Conservation (phyloP, 2,329 filamentous ascomycete genomes). For the Trichoderma koningii region DNA sequence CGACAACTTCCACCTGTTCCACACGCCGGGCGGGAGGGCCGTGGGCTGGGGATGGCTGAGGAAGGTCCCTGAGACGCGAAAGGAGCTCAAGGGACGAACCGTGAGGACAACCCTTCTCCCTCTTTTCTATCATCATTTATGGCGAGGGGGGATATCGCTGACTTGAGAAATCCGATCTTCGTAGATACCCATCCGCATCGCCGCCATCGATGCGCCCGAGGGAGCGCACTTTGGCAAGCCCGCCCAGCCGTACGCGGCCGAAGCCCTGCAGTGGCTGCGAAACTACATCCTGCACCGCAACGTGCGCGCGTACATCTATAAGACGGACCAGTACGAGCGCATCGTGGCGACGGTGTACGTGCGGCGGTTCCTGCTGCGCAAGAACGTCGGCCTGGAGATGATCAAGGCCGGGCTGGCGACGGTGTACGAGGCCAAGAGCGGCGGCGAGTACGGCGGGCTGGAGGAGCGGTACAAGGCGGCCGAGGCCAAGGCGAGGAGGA, state of each 20-base stretch:
- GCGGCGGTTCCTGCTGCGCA: slow-evolving; percentile 66
- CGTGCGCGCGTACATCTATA: slow-evolving; percentile 81
- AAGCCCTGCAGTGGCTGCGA: slow-evolving; percentile 81
- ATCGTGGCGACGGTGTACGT: slow-evolving; percentile 85
- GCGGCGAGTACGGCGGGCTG: slow-evolving; percentile 81
- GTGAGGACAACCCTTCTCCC: slow-evolving; percentile 50
- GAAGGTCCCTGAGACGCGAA: slow-evolving; percentile 67
- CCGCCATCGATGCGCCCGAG: slow-evolving; percentile 92
- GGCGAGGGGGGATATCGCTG: slow-evolving; percentile 23
- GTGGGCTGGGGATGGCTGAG: slow-evolving; percentile 93
- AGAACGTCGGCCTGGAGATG: slow-evolving; percentile 89
- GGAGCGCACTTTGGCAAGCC: slow-evolving; percentile 87
- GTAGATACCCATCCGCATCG: slow-evolving; percentile 84
- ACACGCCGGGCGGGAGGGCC: slow-evolving; percentile 86
- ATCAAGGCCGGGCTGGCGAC: slow-evolving; percentile 81
- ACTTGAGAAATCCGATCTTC: slow-evolving; percentile 14
- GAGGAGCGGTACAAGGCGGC: slow-evolving; percentile 65
- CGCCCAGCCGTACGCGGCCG: slow-evolving; percentile 78
- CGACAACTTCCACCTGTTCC: slow-evolving; percentile 91
- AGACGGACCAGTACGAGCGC: slow-evolving; percentile 87
- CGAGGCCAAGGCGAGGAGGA: slow-evolving; percentile 66
- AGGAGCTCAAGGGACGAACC: slow-evolving; percentile 73
- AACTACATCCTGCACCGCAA: slow-evolving; percentile 69
- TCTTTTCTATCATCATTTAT: not conserved
- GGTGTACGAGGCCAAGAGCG: slow-evolving; percentile 89